A percentile compares a stretch with the other conserved stretches of the same genome.
Evolutionary conservation across 805 yeast species (phyloP).

Genomic region (Naumovozyma baii): DNA sequence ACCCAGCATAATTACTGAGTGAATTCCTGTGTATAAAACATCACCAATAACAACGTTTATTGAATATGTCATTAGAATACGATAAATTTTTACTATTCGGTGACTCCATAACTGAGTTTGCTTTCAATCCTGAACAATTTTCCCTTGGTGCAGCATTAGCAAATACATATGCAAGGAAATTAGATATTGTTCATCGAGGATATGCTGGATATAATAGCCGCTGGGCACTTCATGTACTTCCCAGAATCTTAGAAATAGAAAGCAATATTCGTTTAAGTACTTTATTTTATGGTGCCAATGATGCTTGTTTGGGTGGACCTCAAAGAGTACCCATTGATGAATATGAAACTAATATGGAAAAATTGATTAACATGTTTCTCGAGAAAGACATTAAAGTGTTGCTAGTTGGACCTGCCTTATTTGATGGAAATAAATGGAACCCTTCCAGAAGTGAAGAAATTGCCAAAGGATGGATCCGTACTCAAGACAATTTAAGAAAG

Average conservation of each 20-base stretch:
- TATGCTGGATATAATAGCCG: slow-evolving; percentile 66
- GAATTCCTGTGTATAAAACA: too few species aligned
- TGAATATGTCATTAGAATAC: slow-evolving; percentile 8
- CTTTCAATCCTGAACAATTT: slow-evolving; percentile 38
- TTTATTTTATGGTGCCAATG: slow-evolving; percentile 78
- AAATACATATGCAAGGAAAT: slow-evolving; percentile 44
- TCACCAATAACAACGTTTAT: too few species aligned
- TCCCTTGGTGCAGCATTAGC: slow-evolving; percentile 43
- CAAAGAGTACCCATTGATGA: slow-evolving; percentile 44
- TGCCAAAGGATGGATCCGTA: slow-evolving; percentile 35
- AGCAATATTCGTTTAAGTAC: slow-evolving; percentile 38
- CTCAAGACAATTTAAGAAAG: slow-evolving; percentile 34
- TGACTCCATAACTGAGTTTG: slow-evolving; percentile 32
- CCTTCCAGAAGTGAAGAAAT: slow-evolving; percentile 27
- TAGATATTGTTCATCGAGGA: slow-evolving; percentile 69
- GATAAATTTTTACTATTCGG: slow-evolving; percentile 33
- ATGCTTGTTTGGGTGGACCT: slow-evolving; percentile 39
- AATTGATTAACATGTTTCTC: slow-evolving; percentile 34
- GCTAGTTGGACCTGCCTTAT: slow-evolving; percentile 54
- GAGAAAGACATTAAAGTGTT: slow-evolving; percentile 41
- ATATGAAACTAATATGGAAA: slow-evolving; percentile 39
- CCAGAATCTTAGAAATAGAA: slow-evolving; percentile 43
- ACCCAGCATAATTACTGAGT: too few species aligned
- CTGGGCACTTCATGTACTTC: slow-evolving; percentile 44
- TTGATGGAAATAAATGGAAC: slow-evolving; percentile 39